These are phyloP conservation scores for Podospora didyma DNA, from an alignment of 495 filamentous ascomycete species.

Conservation along the genomic window DNA sequence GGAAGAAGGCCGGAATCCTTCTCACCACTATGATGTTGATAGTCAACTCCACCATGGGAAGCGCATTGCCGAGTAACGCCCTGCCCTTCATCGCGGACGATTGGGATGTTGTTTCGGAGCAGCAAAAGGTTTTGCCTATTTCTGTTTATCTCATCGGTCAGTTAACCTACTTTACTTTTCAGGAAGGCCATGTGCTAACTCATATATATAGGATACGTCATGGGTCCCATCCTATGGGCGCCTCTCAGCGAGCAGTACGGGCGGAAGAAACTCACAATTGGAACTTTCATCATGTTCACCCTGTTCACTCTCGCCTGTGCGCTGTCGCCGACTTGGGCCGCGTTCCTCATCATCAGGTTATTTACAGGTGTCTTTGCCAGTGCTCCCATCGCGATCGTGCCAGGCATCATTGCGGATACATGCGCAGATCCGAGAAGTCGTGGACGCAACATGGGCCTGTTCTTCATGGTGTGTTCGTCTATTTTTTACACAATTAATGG, in stretches of 20 bases:
- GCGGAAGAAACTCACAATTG: slow-evolving; percentile 57
- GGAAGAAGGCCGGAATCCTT: slow-evolving; percentile 55
- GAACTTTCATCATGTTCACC: slow-evolving; percentile 59
- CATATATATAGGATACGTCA: slow-evolving; percentile 17
- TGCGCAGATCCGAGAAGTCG: slow-evolving; percentile 51
- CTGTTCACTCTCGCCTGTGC: slow-evolving; percentile 67
- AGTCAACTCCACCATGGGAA: slow-evolving; percentile 71
- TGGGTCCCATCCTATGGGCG: slow-evolving; percentile 57
- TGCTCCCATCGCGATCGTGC: slow-evolving; percentile 65
- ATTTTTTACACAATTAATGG: neutral
- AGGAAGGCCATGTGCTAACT: neutral
- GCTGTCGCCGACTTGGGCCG: slow-evolving; percentile 62
- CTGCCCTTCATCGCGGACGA: slow-evolving; percentile 53
- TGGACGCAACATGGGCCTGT: slow-evolving; percentile 67
- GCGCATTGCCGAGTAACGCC: slow-evolving; percentile 61
- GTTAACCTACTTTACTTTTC: neutral
- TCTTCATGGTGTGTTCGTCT: slow-evolving; percentile 57
- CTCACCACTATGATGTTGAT: slow-evolving; percentile 58
- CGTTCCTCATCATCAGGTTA: slow-evolving; percentile 64
- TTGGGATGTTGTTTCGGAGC: slow-evolving; percentile 54
- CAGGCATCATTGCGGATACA: slow-evolving; percentile 72
- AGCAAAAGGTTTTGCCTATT: slow-evolving; percentile 64
- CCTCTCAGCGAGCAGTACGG: slow-evolving; percentile 71
- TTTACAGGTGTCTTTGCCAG: slow-evolving; percentile 62
- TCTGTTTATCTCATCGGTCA: slow-evolving; percentile 65